Evolutionary conservation across 2,329 filamentous ascomycete genomes (phyloP).

Genomic region (Metarhizium brunneum): DNA sequence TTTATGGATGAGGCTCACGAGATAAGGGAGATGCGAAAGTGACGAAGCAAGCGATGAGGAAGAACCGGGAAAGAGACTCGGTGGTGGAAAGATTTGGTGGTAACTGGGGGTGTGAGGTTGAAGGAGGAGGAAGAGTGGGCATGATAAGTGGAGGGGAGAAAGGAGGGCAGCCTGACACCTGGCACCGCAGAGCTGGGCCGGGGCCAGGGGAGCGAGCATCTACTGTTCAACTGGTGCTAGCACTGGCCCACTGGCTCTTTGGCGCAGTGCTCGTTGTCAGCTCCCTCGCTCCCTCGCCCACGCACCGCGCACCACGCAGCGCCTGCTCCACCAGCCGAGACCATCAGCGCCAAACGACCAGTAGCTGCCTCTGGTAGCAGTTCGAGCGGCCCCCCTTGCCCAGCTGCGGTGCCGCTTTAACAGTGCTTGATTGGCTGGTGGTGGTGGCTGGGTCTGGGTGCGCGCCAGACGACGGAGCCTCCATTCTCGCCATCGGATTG

Average conservation of each 20-base stretch:
- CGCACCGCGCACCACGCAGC: neutral
- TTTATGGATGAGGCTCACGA: slow-evolving; percentile 13
- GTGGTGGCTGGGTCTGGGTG: slow-evolving; percentile 18
- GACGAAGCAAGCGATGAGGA: slow-evolving; percentile 9
- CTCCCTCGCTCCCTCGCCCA: too few species aligned
- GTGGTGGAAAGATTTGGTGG: slow-evolving; percentile 9
- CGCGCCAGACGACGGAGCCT: slow-evolving; percentile 2
- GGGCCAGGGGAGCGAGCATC: too few species aligned
- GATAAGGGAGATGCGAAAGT: slow-evolving; percentile 5
- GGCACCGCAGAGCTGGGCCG: too few species aligned
- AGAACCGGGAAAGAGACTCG: slow-evolving; percentile 12
- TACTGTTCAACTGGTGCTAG: too few species aligned
- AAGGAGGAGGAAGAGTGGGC: slow-evolving; percentile 25
- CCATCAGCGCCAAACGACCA: neutral
- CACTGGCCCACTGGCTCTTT: too few species aligned
- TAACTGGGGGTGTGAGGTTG: slow-evolving; percentile 15
- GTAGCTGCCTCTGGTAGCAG: neutral
- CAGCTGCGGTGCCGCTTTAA: slow-evolving; percentile 20
- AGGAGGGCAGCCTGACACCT: slow-evolving; percentile 15
- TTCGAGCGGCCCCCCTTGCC: neutral
- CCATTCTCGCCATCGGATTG: neutral
- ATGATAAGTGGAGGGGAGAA: slow-evolving; percentile 20
- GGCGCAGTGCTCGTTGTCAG: too few species aligned
- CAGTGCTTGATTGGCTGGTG: slow-evolving; percentile 23
- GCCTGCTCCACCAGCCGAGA: neutral